Percentiles rank a stretch among this genome's conserved stretches.
phyloP scores from a whole-genome alignment of 352 stramenopile genomes.

The Globisporangium sylvaticum region DNA sequence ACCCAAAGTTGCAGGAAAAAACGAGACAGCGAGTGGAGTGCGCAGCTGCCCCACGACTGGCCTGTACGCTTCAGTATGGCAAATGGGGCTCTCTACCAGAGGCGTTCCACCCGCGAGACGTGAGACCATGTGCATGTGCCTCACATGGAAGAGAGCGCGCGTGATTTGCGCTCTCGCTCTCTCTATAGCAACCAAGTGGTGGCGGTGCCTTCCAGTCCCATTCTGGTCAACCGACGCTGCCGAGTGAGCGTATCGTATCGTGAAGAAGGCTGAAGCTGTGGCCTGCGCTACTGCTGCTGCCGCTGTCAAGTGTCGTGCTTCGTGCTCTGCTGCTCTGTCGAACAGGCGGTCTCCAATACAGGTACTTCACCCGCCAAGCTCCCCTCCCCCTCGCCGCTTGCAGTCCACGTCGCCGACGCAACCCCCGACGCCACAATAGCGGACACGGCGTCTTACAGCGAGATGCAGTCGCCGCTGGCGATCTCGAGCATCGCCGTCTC shows the following conservation, averaged over 20 bases:
- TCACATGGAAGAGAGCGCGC: neutral
- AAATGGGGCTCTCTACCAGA: neutral
- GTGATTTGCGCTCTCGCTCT: neutral
- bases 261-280: neutral
- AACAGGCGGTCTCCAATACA: neutral
- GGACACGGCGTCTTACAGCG: conserved; percentile 5
- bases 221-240: neutral
- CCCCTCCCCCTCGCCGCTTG: neutral
- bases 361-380: neutral
- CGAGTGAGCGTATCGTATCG: neutral
- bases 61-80: neutral
- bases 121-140: neutral
- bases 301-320: too few relatives aligned
- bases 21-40: neutral
- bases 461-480: conserved; percentile 53
- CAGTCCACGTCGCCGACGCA: neutral
- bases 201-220: neutral
- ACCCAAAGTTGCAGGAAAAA: neutral
- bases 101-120: neutral
- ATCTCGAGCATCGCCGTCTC: conserved; percentile 71
- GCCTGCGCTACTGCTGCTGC: neutral
- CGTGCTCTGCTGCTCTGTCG: neutral
- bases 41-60: neutral
- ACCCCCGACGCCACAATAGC: conserved; percentile 3
- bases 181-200: neutral